Evolutionary conservation across 805 yeast genomes (phyloP), one percentile per base, ranked within the genome.

Genomic region (Saccharomycopsis babjevae): DNA sequence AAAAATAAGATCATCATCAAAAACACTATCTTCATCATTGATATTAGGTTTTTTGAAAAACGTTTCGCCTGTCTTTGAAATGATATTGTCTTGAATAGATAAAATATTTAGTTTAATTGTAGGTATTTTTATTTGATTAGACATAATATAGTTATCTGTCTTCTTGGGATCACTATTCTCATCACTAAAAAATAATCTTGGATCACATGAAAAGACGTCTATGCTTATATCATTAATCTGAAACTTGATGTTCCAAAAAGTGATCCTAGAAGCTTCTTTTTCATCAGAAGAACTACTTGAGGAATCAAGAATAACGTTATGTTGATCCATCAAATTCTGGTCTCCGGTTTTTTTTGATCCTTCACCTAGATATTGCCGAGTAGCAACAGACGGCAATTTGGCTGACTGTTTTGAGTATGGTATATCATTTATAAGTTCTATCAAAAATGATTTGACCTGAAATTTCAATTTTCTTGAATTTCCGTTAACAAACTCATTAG

Each of bases 31-130:
- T 3, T 25, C 28, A 46, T 11, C 32, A 46, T 10, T 46, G 20
- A 6, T 18, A 25, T 46, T 22, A 6, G 15, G 5, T 11, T 54
- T 40, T n/a, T 30, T 52, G 7, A 30, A 64, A 18, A 66, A 67
- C 3, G 65, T 59, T n/a, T 70, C 67, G 16, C 73, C 68, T 11
- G 69, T 68, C 62, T 76, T 78, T 4, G 74, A 70, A 1, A 69
- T 50, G 6, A 10, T 25, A 7, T 56, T 56, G 22, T 46, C 30
- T 28, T 46, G 52, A 46, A 46, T 22, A 4, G 52, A 46, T 46
- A 22, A 46, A n/a, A 46, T 25, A 22, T 22, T 25, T 11, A 46
- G 22, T 6, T 25, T 46, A 10, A 46, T 8, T 5, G n/a, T 10
- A 22, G 52, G 52, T 11, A 46, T 46, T 22, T 25, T 46, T 22